Evolutionary conservation across 352 stramenopile genomes (phyloP).

Genomic region (Globisporangium irregulare): DNA sequence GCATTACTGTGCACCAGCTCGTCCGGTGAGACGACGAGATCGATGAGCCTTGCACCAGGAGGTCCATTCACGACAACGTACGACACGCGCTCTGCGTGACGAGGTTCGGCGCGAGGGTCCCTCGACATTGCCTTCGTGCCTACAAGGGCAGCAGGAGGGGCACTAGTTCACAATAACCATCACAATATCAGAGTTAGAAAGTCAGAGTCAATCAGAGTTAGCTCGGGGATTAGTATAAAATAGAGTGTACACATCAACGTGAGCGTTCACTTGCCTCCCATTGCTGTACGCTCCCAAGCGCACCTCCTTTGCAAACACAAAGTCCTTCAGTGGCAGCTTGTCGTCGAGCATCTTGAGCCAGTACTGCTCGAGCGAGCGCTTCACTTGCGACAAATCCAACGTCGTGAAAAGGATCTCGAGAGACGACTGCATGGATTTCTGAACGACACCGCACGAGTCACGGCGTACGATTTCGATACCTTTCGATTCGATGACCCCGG

Average conservation of each 20-base stretch:
- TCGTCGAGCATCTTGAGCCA: conserved; percentile 71
- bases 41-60: conserved; percentile 82
- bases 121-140: conserved; percentile 76
- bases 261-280: conserved; percentile 27
- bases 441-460: conserved; percentile 90
- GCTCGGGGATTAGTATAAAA: background rate
- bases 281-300: conserved; percentile 78
- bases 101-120: conserved; percentile 71
- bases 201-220: background rate
- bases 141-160: conserved; percentile 73
- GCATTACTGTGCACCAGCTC: conserved; percentile 51
- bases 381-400: conserved; percentile 70
- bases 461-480: conserved; percentile 91
- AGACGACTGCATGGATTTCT: conserved; percentile 60
- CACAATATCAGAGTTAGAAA: background rate
- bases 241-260: background rate
- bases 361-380: conserved; percentile 53
- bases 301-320: conserved; percentile 86
- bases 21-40: conserved; percentile 86
- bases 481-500: conserved; percentile 85
- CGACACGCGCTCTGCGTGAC: conserved; percentile 83
- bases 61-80: conserved; percentile 91
- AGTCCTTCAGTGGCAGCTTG: conserved; percentile 63
- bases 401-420: conserved; percentile 68
- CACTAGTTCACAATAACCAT: conserved; percentile 24